Conservation (phyloP, 768 basidiomycete species). For the Fomitopsis serialis region DNA sequence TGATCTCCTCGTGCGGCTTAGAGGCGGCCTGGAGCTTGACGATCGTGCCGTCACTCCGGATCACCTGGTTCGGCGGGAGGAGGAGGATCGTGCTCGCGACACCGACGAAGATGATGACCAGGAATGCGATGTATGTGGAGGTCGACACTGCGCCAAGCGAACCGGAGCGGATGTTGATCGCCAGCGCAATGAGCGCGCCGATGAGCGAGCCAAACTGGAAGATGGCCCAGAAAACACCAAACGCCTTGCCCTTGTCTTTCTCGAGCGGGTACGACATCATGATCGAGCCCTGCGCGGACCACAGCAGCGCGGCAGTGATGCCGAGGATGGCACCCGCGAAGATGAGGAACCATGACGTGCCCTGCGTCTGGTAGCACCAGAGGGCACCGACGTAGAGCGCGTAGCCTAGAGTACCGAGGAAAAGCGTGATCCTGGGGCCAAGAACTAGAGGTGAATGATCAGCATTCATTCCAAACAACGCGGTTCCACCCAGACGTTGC, state of each 20-base stretch:
- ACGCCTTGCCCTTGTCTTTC: conserved; percentile 48
- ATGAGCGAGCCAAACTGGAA: conserved; percentile 41
- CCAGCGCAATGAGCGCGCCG: conserved; percentile 38
- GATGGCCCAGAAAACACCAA: conserved; percentile 49
- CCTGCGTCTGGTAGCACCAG: conserved; percentile 39
- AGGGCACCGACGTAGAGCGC: conserved; percentile 43
- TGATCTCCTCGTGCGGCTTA: conserved; percentile 23
- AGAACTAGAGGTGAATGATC: conserved; percentile 35
- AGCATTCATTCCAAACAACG: too few relatives aligned
- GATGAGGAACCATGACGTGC: conserved; percentile 40
- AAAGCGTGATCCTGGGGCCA: conserved; percentile 45
- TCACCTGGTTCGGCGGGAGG: conserved; percentile 29
- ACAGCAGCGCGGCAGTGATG: conserved; percentile 43
- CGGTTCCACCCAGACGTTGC: too few relatives aligned
- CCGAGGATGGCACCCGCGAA: conserved; percentile 47
- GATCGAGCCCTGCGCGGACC: conserved; percentile 47
- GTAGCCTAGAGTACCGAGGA: conserved; percentile 48
- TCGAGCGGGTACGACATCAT: conserved; percentile 57
- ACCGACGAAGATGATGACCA: conserved; percentile 39
- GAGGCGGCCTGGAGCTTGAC: conserved; percentile 31
- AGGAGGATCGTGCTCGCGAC: conserved; percentile 31
- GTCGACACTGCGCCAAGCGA: conserved; percentile 30
- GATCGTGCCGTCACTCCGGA: conserved; percentile 37
- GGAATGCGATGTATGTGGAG: conserved; percentile 37
- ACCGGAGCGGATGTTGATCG: conserved; percentile 32